Evolutionary conservation across 2,329 filamentous ascomycete genomes (phyloP).

Genomic region (Pleurostoma richardsiae): DNA sequence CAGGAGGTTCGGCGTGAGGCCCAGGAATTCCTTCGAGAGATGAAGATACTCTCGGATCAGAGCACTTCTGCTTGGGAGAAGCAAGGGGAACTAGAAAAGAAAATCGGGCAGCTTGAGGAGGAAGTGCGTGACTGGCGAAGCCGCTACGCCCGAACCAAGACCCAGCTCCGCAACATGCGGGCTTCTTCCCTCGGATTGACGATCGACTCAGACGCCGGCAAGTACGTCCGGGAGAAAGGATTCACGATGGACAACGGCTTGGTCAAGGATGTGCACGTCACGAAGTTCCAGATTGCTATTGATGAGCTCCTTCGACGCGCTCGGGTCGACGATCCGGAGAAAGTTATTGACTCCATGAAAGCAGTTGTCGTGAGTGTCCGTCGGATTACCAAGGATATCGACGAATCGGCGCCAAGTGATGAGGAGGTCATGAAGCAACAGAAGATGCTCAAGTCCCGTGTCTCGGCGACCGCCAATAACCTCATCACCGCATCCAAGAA

Average conservation of each 20-base stretch:
- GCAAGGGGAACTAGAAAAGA: conserved; percentile 72
- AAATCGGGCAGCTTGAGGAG: conserved; percentile 70
- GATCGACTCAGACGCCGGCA: conserved; percentile 64
- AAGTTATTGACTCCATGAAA: conserved; percentile 82
- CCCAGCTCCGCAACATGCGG: conserved; percentile 76
- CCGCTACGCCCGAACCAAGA: conserved; percentile 82
- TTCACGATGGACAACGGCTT: conserved; percentile 69
- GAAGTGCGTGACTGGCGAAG: conserved; percentile 89
- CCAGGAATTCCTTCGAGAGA: conserved; percentile 78
- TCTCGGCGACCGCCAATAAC: conserved; percentile 93
- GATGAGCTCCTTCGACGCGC: conserved; percentile 82
- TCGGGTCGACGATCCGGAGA: conserved; percentile 65
- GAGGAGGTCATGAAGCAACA: conserved; percentile 53
- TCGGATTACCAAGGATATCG: conserved; percentile 77
- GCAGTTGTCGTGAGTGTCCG: conserved; percentile 76
- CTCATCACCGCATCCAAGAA: conserved; percentile 94
- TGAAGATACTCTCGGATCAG: conserved; percentile 79
- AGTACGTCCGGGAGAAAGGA: conserved; percentile 58
- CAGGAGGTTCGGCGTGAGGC: conserved; percentile 85
- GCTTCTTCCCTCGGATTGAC: conserved; percentile 73
- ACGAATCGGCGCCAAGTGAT: conserved; percentile 48
- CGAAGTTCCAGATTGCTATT: conserved; percentile 89
- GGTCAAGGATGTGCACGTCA: conserved; percentile 88
- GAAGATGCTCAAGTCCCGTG: conserved; percentile 69
- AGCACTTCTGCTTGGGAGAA: conserved; percentile 74